Evolutionary conservation across 208 protist species (phyloP).

Genomic region (Leishmania gerbilli): DNA sequence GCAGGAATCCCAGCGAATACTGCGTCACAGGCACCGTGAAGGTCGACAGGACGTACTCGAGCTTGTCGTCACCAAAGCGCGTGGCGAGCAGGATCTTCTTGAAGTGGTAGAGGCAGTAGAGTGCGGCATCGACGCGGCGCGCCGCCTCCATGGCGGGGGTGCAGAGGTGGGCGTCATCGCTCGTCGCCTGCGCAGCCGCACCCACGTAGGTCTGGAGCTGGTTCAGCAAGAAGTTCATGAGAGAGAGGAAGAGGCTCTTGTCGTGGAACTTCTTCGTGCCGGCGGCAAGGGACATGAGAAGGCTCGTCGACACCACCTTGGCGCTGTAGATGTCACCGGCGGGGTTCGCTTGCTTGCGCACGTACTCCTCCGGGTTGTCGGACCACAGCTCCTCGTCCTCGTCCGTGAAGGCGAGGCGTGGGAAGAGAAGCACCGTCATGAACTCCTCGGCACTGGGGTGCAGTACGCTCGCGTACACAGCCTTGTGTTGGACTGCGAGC

Average conservation of each 20-base stretch:
- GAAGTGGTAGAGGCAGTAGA: conserved; percentile 82
- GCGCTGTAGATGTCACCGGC: conserved; percentile 82
- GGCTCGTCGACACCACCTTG: conserved; percentile 67
- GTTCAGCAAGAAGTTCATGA: conserved; percentile 84
- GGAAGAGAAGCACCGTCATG: conserved; percentile 86
- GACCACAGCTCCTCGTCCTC: conserved; percentile 88
- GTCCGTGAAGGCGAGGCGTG: conserved; percentile 80
- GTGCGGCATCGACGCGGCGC: conserved; percentile 69
- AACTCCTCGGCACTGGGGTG: conserved; percentile 68
- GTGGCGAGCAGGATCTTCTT: conserved; percentile 53
- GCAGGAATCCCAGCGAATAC: conserved; percentile 81
- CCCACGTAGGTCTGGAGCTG: conserved; percentile 56
- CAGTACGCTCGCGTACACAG: conserved; percentile 51
- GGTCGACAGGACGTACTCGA: conserved; percentile 80
- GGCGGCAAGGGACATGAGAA: conserved; percentile 68
- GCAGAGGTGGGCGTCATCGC: conserved; percentile 31
- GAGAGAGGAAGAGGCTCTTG: conserved; percentile 38
- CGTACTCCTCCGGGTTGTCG: conserved; percentile 92
- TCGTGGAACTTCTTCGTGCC: conserved; percentile 74
- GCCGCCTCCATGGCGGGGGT: conserved; percentile 43
- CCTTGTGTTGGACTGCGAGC: conserved; percentile 42
- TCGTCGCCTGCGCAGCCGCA: conserved; percentile 30
- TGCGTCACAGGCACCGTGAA: conserved; percentile 76
- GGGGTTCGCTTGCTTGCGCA: conserved; percentile 84
- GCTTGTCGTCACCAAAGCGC: conserved; percentile 64